Percentiles rank a stretch among this genome's conserved stretches.
Evolutionary conservation across 768 basidiomycete genomes (phyloP).

Genomic region (Calocybe indica): DNA sequence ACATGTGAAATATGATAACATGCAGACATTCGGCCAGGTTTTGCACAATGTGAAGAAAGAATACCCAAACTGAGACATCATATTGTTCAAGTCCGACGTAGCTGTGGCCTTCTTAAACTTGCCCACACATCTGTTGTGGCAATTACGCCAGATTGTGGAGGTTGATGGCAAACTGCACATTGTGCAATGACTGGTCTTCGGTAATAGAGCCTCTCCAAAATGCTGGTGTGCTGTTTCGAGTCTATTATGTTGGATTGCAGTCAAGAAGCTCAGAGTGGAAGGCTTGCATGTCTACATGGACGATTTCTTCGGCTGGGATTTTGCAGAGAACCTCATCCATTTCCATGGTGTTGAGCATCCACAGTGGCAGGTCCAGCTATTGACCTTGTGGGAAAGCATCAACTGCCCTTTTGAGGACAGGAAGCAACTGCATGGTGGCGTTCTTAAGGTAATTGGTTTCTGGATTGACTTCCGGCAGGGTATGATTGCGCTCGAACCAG

Average conservation of each 20-base stretch:
- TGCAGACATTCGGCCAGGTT: not conserved
- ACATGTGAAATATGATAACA: slow-evolving; percentile 11
- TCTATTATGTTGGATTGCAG: slow-evolving; percentile 31
- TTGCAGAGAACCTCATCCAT: slow-evolving; percentile 13
- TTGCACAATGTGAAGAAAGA: not conserved
- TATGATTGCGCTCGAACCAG: slow-evolving; percentile 4
- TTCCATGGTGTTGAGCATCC: slow-evolving; percentile 22
- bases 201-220: not conserved
- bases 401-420: slow-evolving; percentile 29
- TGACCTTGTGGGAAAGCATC: slow-evolving; percentile 32
- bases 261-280: slow-evolving; percentile 7
- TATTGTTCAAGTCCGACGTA: slow-evolving; percentile 32
- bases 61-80: not conserved
- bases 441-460: slow-evolving; percentile 33
- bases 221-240: not conserved
- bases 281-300: slow-evolving; percentile 25
- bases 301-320: slow-evolving; percentile 21
- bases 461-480: slow-evolving; percentile 17
- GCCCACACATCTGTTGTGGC: slow-evolving; percentile 32
- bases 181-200: not conserved
- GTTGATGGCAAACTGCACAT: not conserved
- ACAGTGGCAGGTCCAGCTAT: slow-evolving; percentile 20
- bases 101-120: slow-evolving; percentile 26
- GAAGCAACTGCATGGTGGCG: slow-evolving; percentile 30
- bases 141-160: slow-evolving; percentile 14